Evolutionary conservation across 768 basidiomycete genomes (phyloP), one percentile per base, ranked within the genome.

Genomic region (Boletus sp.): DNA sequence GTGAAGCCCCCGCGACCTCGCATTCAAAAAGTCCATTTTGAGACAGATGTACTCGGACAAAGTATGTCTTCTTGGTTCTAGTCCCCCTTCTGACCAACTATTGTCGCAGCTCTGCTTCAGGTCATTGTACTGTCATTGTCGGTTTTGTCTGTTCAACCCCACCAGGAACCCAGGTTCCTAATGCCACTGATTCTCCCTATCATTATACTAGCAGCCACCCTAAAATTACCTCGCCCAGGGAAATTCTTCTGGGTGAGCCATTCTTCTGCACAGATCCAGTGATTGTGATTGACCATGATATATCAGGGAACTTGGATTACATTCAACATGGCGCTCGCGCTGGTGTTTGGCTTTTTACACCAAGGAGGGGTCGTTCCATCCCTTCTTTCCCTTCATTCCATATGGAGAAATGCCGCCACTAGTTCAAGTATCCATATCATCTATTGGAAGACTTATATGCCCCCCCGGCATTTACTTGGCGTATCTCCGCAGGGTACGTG

Each of bases 351-450:
- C 14, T 7, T 76, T 42, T 51, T 75, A 30, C 74, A 75, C 33
- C 75, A 76, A 56, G 75, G 73, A 38, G 75, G 75, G 17, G 63
- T 76, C n/a, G 67, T 74, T n/a, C 75, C 69, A 6, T 76, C 75
- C 25, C 64, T 71, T 30, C 58, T 74, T 32, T 60, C 62, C 41
- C 62, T 76, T 7, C 71, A 72, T 50, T 65, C 66, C 9, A 38
- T 40, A 14, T 54, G 74, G 27, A 43, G 27, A 13, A 38, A 53
- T 38, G 11, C 55, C 7, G 14, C 47, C 8, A 2, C 58, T 17
- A 44, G 23, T 38, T 50, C 51, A 13, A 54, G 45, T 7, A 54
- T 50, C n/a, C 55, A 54, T 13, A 27, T 74, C 17, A 53, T 73
- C 19, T 75, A 72, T 40, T 76, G 75, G 75, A 76, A 73, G 57